Percentiles rank a stretch among this genome's conserved stretches.
Evolutionary conservation across 129 eudicot species (phyloP).

Genomic region (Arctium minus): DNA sequence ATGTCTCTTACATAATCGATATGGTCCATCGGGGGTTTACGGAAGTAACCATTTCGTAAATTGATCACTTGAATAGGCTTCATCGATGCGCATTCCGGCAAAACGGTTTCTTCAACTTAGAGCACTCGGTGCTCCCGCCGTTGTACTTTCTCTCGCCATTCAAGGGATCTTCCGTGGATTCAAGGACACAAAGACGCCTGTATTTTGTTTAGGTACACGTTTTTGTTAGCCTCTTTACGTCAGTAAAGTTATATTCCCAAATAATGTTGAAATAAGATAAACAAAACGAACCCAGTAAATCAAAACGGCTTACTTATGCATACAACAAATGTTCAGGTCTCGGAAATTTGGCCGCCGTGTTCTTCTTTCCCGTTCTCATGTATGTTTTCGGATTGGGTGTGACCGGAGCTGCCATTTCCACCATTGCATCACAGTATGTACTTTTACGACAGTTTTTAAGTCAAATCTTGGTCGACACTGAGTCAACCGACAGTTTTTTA

Average conservation of each 20-base stretch:
- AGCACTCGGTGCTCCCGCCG: constrained; percentile 73
- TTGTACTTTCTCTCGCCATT: constrained; percentile 57
- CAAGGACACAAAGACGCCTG: constrained; percentile 66
- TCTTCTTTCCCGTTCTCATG: constrained; percentile 67
- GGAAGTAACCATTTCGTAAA: background rate
- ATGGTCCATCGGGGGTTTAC: background rate
- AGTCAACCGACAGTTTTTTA: background rate
- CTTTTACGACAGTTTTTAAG: background rate
- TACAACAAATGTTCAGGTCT: constrained; percentile 37
- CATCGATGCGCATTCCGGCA: constrained; percentile 59
- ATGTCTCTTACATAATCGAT: background rate
- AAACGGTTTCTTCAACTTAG: constrained; percentile 66
- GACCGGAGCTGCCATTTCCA: constrained; percentile 79
- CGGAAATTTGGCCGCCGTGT: constrained; percentile 64
- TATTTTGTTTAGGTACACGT: constrained; percentile 53
- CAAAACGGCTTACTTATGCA: constrained; percentile 12
- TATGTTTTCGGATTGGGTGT: constrained; percentile 62
- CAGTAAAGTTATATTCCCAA: too few species aligned
- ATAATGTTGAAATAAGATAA: background rate
- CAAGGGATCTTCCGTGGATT: constrained; percentile 72
- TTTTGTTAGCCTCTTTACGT: background rate
- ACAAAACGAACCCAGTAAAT: background rate
- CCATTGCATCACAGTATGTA: constrained; percentile 76
- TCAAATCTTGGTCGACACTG: background rate
- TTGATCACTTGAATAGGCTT: constrained; percentile 38